Evolutionary conservation across 306 rosid genomes (phyloP), one percentile per base, ranked within the genome.

Genomic region (Medicago lupulina): DNA sequence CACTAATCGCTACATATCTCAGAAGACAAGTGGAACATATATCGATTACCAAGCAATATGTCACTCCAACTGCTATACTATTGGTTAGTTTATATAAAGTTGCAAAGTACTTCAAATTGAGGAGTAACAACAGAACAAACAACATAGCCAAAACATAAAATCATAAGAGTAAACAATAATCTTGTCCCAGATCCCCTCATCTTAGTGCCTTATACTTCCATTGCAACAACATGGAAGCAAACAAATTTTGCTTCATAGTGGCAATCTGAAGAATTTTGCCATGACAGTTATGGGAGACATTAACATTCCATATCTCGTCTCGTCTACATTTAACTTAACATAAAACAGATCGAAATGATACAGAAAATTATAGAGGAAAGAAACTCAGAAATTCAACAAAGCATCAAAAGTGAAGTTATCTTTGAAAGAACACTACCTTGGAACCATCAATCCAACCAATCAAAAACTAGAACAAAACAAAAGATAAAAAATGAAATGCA

Each of bases 371-470:
- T 40, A 2, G 38, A 71, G n/a, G 17, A 31, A 23, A 76, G 68
- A 16, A 81, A 67, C 63, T 65, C 64, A 71, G 39, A 72, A 71
- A 46, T 40, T 51, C 75, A 77, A 75, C 61, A 65, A 73, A 69
- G 68, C 41, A 62, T 14, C 63, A 59, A 25, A 68, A 25, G 14
- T 16, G 14, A 13, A 69, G 38, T 51, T 76, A 63, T 17, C 62
- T 74, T 11, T 43, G 67, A 79, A 57, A 50, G 36, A 78, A 70
- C 16, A 75, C 74, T 40, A 67, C 81, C 83, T 81, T 70, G 18
- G 67, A 65, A 60, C 55, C 55, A 70, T 76, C 50, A 49, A 75
- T 49, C 72, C 65, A 58, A 67, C 18, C 61, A 76, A 76, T 49
- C 55, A 78, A 60, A 70, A 80, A 43, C 36, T 13, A 18, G 62